Base-by-base conservation (phyloP, 2,329 filamentous ascomycete genomes). In the Xylaria digitata region DNA sequence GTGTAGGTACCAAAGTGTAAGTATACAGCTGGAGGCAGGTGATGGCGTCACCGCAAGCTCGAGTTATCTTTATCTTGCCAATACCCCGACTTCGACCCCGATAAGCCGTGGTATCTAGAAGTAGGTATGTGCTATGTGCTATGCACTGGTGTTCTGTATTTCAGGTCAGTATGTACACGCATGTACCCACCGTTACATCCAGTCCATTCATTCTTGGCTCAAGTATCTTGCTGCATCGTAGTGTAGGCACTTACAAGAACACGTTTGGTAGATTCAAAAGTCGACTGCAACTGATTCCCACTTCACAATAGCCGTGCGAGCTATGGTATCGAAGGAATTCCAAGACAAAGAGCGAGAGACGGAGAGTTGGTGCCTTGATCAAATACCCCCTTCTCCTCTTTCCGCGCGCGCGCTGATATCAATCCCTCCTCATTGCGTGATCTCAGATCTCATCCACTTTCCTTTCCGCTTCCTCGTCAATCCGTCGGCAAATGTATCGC, bases 381-480 rank as follows among this genome's bases (percentile, higher is more conserved):
- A 6, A 21, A 37, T 49, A 1, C 45, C 15, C 46, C 34, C 30
- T 48, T 48, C 26, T 66, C 19, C 37, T 52, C 60, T 46, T 53
- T 34, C 40, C 53, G 15, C 42, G 30, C 15, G 30, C 15, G n/a
- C 53, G 9, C 42, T 34, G 30, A 42, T 19, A 17, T 55, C 43
- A 64, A 56, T 64, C 19, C 49, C n/a, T 58, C 54, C n/a, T 58
- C 54, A 54, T 54, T 34, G 46, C 59, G 48, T 40, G 23, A 45
- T 42, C 55, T 52, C 55, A 19, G 32, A 45, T 42, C 49, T 56
- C 55, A 19, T 23, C 23, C 34, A 37, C 40, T 43, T 43, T 40
- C 59, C 26, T 26, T 26, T 26, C 54, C 32, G 19, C 32, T 34
- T 37, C 37, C 26, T 23, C 23, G 15, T 17, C 42, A 45, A 40